Conservation (phyloP, 768 basidiomycete genomes). For the Dendrothele bispora region DNA sequence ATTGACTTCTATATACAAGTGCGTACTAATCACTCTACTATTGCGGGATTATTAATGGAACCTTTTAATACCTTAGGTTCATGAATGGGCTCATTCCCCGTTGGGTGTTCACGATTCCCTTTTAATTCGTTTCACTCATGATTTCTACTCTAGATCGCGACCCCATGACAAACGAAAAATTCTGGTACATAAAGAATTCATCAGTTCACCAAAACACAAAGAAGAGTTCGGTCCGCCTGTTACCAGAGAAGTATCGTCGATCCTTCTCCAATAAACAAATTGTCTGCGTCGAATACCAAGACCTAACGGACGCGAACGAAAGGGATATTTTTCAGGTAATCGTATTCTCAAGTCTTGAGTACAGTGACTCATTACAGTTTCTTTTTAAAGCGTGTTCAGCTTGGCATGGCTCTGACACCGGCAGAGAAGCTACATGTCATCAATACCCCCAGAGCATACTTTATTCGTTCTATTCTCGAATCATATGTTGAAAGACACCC, state of each 20-base stretch:
- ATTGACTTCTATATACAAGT: constrained; percentile 72
- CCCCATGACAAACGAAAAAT: constrained; percentile 45
- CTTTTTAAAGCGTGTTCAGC: constrained; percentile 65
- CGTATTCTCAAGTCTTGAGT: background rate
- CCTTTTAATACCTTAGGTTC: no score
- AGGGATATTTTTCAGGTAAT: constrained; percentile 74
- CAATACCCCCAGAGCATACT: constrained; percentile 52
- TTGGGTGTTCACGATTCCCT: background rate
- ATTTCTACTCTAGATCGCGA: constrained; percentile 1
- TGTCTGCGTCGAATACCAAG: constrained; percentile 75
- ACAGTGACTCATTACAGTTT: background rate
- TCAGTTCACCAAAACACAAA: constrained; percentile 7
- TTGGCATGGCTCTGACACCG: constrained; percentile 58
- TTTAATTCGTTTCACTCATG: background rate
- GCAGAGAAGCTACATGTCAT: constrained; percentile 71
- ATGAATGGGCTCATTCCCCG: no score
- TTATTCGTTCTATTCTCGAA: constrained; percentile 56
- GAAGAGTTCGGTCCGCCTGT: constrained; percentile 19
- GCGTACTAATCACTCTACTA: no score
- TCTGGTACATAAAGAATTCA: constrained; percentile 44
- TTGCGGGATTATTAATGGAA: no score
- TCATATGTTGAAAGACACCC: constrained; percentile 43
- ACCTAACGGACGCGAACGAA: constrained; percentile 55
- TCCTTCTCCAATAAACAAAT: constrained; percentile 77
- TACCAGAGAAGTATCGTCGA: constrained; percentile 57